These are phyloP conservation scores for Pythium aphanidermatum DNA, from an alignment of 352 stramenopile species.

Conservation along the genomic window DNA sequence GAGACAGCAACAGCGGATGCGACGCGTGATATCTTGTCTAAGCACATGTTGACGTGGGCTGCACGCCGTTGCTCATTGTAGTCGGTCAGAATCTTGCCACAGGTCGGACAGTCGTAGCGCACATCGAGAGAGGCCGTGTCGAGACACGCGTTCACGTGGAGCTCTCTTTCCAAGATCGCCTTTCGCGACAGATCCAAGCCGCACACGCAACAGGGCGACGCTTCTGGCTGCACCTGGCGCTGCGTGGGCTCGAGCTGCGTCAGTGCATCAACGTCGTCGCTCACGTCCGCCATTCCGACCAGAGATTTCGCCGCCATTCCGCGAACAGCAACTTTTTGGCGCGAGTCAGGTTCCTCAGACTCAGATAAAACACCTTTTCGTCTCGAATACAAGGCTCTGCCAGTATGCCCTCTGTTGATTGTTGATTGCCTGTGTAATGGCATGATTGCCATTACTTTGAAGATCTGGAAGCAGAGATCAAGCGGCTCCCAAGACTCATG, in stretches of 20 bases:
- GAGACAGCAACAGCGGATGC: background rate
- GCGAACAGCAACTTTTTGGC: conserved; percentile 2
- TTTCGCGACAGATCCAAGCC: conserved; percentile 46
- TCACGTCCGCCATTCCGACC: conserved; percentile 7
- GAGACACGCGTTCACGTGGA: conserved; percentile 76
- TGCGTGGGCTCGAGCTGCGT: conserved; percentile 23
- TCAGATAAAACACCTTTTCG: background rate
- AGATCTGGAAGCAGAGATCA: conserved; percentile 4
- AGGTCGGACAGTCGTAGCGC: conserved; percentile 49
- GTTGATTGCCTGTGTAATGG: conserved; percentile 5
- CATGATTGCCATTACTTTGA: conserved; percentile 3
- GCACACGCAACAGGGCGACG: conserved; percentile 50
- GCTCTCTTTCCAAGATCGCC: conserved; percentile 37
- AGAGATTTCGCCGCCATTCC: too few relatives aligned
- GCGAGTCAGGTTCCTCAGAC: conserved; percentile 3
- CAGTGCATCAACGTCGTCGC: conserved; percentile 17
- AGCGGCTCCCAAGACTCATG: conserved; percentile 5
- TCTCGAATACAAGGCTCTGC: conserved; percentile 1
- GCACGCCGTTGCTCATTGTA: conserved; percentile 58
- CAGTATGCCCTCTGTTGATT: background rate
- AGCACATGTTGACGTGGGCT: conserved; percentile 65
- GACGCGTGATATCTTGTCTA: conserved; percentile 30
- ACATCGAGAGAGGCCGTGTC: conserved; percentile 27
- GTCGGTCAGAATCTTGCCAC: conserved; percentile 45
- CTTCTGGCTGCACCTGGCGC: conserved; percentile 4